Evolutionary conservation across 2,329 filamentous ascomycete species (phyloP), one percentile per base, ranked within the genome.

Genomic region (Colletotrichum musae): DNA sequence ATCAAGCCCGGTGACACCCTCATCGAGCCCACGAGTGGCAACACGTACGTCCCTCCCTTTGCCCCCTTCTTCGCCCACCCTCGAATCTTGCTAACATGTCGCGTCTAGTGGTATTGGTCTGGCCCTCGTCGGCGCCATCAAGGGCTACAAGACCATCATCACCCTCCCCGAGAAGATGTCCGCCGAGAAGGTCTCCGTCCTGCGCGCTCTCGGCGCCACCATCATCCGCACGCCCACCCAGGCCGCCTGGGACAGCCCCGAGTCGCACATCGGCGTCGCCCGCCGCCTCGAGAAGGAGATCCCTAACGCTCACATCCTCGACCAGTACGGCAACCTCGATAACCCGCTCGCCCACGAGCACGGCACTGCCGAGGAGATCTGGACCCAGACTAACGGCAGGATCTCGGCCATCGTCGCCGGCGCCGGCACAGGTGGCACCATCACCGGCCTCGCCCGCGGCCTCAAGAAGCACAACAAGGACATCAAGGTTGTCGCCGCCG

Each of bases 81-180:
- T 9, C 12, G 24, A 52, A 13, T 15, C 16, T 12, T 15, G 61
- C 76, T 82, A 71, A 82, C 73, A 61, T 18, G 71, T n/a, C 36
- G 15, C 0, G 6, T 18, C 2, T 61, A 87, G 85, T 67, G 96
- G 96, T 73, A 99, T 99, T 73, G 96, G 96, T 24, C 87, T 99
- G 48, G 96, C 96, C 32, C 90, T 99, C 41, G 95, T 98, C 18
- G 95, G 90, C 67, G 96, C 96, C 16, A 93, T 99, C 77, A 98
- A 98, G 85, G 95, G 95, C 73, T 99, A 98, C 87, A 95, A 95
- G 83, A 97, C 95, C 48, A 98, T 99, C 83, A 99, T 99, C 81
- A 99, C 96, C 12, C 89, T 99, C 53, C 96, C 96, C 59, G 96
- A 99, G 84, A 99, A 99, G 87, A 99, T 99, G 96, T 98, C 94